Evolutionary conservation across 1,284 basidiomycete species (phyloP), one percentile per base, ranked within the genome.

Genomic region (Cryptococcus sp.): DNA sequence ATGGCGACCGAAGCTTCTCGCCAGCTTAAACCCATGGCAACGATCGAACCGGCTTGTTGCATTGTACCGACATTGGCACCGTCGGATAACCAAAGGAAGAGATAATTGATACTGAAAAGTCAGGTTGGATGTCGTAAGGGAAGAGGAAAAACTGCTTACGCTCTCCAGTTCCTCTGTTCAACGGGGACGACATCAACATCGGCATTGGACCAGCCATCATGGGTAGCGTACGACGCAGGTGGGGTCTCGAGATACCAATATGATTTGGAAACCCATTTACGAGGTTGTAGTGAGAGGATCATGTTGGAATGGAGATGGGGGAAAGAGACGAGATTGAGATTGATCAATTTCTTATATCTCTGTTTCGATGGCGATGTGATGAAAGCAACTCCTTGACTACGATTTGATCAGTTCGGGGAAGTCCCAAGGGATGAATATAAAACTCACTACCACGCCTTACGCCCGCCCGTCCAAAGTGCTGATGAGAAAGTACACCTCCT

Each of bases 191-290:
- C 70, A 53, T 73, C 72, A 42, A 68, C 67, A 58, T 73, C 71
- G 35, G 63, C 61, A 53, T 72, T 72, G 50, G 58, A 62, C 70
- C 70, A 72, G 4, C 67, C 67, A 48, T 70, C 66, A 42, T 66
- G 60, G 14, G 70, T 70, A 5, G 70, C 70, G 50, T 67, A 70
- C n/a, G 66, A 66, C 3, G 70, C 70, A 5, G 70, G 67, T 4
- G 67, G 67, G 3, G 70, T 71, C 35, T 70, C 65, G 53, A 71
- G 65, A n/a, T 60, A 53, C 70, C 70, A 71, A 47, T 67, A 69
- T 5, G 56, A 55, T 44, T 47, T 62, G 30, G 63, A 61, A 56
- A 71, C 61, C 70, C 70, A 71, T 48, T 59, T 61, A 38, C 53
- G 54, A 5, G 64, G 62, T 23, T 23, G 23, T 23, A 23, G 23